phyloP scores from a whole-genome alignment of 345 rosid genomes.

The Gossypium ekmanianum region DNA sequence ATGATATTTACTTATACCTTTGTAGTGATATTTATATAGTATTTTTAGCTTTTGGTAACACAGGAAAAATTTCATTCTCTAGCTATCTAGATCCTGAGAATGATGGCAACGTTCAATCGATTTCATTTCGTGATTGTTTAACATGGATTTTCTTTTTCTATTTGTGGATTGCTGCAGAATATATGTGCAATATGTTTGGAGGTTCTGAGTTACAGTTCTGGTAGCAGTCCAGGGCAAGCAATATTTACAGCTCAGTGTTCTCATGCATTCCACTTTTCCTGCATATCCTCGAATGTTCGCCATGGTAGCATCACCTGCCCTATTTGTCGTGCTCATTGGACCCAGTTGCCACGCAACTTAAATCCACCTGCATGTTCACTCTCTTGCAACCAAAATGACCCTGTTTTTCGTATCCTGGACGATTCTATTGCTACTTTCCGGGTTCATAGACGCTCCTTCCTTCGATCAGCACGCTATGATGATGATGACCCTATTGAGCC shows the following conservation, averaged over 20 bases:
- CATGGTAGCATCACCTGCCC: slow-evolving; percentile 90
- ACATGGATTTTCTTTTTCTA: background rate
- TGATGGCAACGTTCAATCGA: background rate
- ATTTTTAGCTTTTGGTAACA: background rate
- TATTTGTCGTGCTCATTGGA: slow-evolving; percentile 88
- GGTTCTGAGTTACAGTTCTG: slow-evolving; percentile 53
- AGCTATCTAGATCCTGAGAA: background rate
- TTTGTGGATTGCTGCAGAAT: slow-evolving; percentile 39
- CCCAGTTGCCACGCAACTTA: slow-evolving; percentile 76
- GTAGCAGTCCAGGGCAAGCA: slow-evolving; percentile 60
- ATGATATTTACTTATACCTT: background rate
- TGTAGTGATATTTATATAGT: background rate
- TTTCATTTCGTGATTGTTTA: background rate
- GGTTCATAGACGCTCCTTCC: slow-evolving; percentile 68
- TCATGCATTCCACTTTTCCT: slow-evolving; percentile 73
- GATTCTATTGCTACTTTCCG: slow-evolving; percentile 74
- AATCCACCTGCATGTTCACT: slow-evolving; percentile 43
- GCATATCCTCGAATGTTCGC: slow-evolving; percentile 84
- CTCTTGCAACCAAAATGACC: slow-evolving; percentile 51
- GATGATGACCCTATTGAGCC: slow-evolving; percentile 79
- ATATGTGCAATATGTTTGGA: slow-evolving; percentile 82
- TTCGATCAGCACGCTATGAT: slow-evolving; percentile 71
- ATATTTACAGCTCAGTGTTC: slow-evolving; percentile 88
- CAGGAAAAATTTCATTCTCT: background rate
- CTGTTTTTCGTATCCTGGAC: slow-evolving; percentile 64